Base-by-base conservation (phyloP, 306 rosid genomes). In the Cercis canadensis region DNA sequence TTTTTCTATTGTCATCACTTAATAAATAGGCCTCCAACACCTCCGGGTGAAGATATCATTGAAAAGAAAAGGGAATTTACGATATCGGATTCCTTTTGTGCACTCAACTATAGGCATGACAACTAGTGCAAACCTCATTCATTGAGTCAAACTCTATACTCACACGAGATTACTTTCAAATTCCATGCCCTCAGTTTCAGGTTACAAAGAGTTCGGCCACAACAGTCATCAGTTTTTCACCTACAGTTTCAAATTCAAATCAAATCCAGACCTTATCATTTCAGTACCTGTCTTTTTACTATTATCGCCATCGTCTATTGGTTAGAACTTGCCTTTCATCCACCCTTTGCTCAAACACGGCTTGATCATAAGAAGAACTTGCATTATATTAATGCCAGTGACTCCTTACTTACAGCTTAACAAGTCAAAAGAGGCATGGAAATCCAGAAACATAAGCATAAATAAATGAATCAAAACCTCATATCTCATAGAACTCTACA, bases 381-480 rank as follows among this genome's bases (percentile, higher is more conserved):
- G 32, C 65, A 7, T 17, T 40, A 33, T 18, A 34, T 10, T 5
- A 59, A 59, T 9, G 36, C 16, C 36, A 41, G 57, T 8, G 24
- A 33, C 41, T 56, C 39, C 50, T 46, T 12, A 24, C 29, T 24
- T 24, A 24, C 29, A 4, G 15, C 29, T 2, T 18, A 6, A 62
- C 11, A 40, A 40, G n/a, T 62, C 52, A 12, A 12, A 18, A 18
- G 52, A 41, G 44, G 40, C 18, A 24, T 56, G 15, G 15, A 29
- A 31, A 13, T n/a, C 15, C 29, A 56, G 37, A 11, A 31, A n/a
- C 34, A 11, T 50, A 4, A 34, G 36, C 65, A 32, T 5, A 40
- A 29, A 9, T 32, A 4, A 1, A 70, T 11, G 61, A 62, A 6
- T 57, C 50, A 29, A 77, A 51, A 45, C 29, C 44, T 59, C 76